Base-by-base conservation (phyloP, 306 rosid species). In the Lupinus albus region DNA sequence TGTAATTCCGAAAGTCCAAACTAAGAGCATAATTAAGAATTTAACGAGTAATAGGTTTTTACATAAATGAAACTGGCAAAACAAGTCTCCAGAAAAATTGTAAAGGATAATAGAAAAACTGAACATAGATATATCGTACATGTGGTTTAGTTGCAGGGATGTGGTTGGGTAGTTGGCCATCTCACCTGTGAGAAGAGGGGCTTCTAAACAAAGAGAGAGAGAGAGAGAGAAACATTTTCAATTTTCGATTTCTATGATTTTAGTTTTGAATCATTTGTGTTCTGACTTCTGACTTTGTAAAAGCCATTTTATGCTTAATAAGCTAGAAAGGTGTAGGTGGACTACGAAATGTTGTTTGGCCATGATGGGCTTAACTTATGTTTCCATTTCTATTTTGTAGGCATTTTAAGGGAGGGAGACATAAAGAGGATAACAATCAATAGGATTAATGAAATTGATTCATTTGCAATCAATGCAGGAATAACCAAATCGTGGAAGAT, bases 381-480 rank as follows among this genome's bases (percentile, higher is more conserved):
- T 64, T 67, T 41, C 5, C 11, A 69, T 11, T 69, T 35, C n/a
- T 33, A 30, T 54, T 55, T 20, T 33, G 51, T 61, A 45, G 76
- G 39, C 5, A 15, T 56, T 55, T 70, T 7, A 18, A 8, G 36
- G 41, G 32, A 55, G 33, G 39, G 51, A 0, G 70, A 11, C 33
- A 12, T 71, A 61, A 36, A 18, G 11, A 68, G 45, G 25, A 30
- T 48, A 64, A 58, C 13, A 13, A 63, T 74, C 47, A n/a, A 28
- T 61, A 7, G 17, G 60, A 57, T 15, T 20, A 8, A 8, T 8
- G 11, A 8, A 38, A 38, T 58, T 56, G 54, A 46, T 10, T 39
- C 21, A 2, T 9, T 38, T 7, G 46, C 13, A 48, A 36, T 60
- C 41, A 12, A 21, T 14, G 39, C 9, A 7, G 39, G 41, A 59